Evolutionary conservation across 495 filamentous ascomycete genomes (phyloP), one percentile per base, ranked within the genome.

Genomic region (Bacidia rubella): DNA sequence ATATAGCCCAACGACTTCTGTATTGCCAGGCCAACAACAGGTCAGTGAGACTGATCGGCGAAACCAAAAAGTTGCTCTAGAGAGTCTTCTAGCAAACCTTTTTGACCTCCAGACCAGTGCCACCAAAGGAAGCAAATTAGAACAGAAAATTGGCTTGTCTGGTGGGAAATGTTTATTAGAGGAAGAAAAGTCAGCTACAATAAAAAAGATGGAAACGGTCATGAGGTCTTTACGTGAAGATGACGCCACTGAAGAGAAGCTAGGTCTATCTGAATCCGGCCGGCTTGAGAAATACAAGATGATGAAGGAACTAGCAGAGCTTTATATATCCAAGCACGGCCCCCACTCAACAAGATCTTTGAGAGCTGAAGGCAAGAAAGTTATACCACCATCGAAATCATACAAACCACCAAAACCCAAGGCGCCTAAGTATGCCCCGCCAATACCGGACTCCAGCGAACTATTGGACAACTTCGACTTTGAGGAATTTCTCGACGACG

Each of bases 11-110:
- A 44, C 49, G 21, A 42, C 57, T 24, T 45, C 54, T 40, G 25
- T 44, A 11, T 20, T 52, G 26, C 20, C 52, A 24, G 17, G 41
- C 11, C 38, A 46, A 29, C 44, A 57, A 49, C 32, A 51, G n/a
- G 48, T 47, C 11, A 64, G 46, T 22, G 57, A 62, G 41, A 62
- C 62, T 20, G 62, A 65, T 27, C 57, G 63, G 22, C 59, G 69
- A 39, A 70, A 76, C 55, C 74, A 76, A 55, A 68, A 65, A 41
- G 71, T 70, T 49, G 66, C 62, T 11, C 78, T 81, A 53, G 78
- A 82, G 47, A 60, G 67, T 0, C 72, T 79, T 0, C 58, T 82
- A 26, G 74, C 69, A 15, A 66, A 63, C 24, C 74, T 82, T 3
- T 75, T 82, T 42, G 73, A 70, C 25, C 54, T 79, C 2, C 70